These are phyloP conservation scores for Panellus pusillus DNA, from an alignment of 768 basidiomycete species.

Conservation along the genomic window DNA sequence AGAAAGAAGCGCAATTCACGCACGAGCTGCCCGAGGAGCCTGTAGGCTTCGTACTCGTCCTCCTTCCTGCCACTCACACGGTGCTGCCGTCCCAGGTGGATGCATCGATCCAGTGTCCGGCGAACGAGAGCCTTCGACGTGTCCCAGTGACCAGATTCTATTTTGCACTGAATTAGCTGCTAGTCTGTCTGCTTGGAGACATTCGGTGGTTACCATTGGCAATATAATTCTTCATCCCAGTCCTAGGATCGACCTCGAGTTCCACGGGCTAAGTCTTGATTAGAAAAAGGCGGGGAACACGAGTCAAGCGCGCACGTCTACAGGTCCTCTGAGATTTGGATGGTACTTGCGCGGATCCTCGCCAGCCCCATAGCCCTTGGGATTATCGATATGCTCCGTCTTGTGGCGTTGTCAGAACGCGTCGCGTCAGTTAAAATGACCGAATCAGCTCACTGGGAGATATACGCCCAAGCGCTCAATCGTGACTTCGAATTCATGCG, in stretches of 20 bases:
- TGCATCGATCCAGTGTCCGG: slow-evolving; percentile 73
- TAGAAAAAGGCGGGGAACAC: not conserved
- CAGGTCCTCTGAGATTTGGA: slow-evolving; percentile 74
- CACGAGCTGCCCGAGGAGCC: slow-evolving; percentile 73
- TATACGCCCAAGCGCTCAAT: slow-evolving; percentile 79
- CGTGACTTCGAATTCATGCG: slow-evolving; percentile 85
- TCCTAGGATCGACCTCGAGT: slow-evolving; percentile 78
- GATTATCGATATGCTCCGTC: slow-evolving; percentile 91
- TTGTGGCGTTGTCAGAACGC: slow-evolving; percentile 24
- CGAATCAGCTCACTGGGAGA: slow-evolving; percentile 58
- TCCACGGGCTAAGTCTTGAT: slow-evolving; percentile 58
- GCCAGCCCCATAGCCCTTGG: slow-evolving; percentile 83
- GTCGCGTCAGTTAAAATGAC: not conserved
- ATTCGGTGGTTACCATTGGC: slow-evolving; percentile 58
- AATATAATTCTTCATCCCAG: slow-evolving; percentile 96
- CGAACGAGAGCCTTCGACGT: slow-evolving; percentile 81
- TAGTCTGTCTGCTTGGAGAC: not conserved
- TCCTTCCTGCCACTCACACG: slow-evolving; percentile 56
- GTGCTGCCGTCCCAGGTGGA: slow-evolving; percentile 71
- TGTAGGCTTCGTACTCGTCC: slow-evolving; percentile 77
- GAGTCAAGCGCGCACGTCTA: slow-evolving; percentile 52
- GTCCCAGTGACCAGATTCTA: slow-evolving; percentile 80
- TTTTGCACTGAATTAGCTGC: not conserved
- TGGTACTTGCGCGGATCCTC: slow-evolving; percentile 83
- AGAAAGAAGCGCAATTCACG: slow-evolving; percentile 26